A percentile compares a stretch with the other conserved stretches of the same genome.
phyloP scores from a whole-genome alignment of 2,329 filamentous ascomycete genomes.

The Aureobasidium zeae region DNA sequence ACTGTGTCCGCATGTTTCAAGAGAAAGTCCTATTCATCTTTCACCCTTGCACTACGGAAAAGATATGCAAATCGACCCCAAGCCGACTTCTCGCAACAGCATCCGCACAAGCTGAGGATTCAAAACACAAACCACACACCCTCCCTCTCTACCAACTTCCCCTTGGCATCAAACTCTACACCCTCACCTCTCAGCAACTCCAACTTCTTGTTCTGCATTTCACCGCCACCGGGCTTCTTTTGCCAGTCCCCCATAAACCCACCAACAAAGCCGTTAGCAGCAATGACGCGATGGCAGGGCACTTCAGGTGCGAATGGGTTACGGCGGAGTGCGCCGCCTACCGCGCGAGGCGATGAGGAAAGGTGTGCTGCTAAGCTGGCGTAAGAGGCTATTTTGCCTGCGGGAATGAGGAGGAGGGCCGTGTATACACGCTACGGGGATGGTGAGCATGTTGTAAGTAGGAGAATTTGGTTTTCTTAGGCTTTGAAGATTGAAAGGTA shows the following conservation, averaged over 20 bases:
- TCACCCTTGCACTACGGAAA: too few relatives aligned
- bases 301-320: neutral
- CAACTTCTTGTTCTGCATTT: neutral
- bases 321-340: neutral
- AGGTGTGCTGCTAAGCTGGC: neutral
- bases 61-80: too few relatives aligned
- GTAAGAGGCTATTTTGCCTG: neutral
- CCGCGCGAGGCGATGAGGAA: neutral
- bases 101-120: too few relatives aligned
- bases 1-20: too few relatives aligned
- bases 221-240: neutral
- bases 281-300: slow-evolving; percentile 2
- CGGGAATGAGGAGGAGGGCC: neutral
- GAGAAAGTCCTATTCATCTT: too few relatives aligned
- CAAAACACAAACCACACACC: neutral
- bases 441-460: neutral
- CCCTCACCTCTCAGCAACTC: neutral
- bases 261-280: slow-evolving; percentile 2
- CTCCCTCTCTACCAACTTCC: neutral
- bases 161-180: neutral
- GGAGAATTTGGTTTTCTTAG: neutral
- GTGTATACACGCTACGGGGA: neutral
- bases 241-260: slow-evolving; percentile 2
- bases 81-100: too few relatives aligned
- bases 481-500: too few relatives aligned